phyloP scores from a whole-genome alignment of 768 basidiomycete genomes.

The Sutorius australiensis region DNA sequence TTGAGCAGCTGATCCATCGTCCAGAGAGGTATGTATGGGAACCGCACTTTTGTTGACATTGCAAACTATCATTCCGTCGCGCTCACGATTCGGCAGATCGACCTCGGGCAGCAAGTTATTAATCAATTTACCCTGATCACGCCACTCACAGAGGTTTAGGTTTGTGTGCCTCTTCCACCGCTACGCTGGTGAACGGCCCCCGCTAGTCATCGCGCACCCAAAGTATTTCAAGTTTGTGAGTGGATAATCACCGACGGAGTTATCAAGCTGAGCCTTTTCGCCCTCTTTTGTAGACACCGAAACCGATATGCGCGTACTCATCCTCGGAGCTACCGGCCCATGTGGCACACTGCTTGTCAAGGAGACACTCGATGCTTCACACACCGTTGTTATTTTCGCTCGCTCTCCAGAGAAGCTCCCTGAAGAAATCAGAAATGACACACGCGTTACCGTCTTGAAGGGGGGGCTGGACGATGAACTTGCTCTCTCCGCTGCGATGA shows the following conservation, averaged over 20 bases:
- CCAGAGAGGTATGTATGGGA: neutral
- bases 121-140: neutral
- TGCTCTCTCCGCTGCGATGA: conserved; percentile 47
- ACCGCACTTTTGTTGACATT: neutral
- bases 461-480: conserved; percentile 54
- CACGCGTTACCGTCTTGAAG: conserved; percentile 46
- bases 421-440: conserved; percentile 41
- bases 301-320: conserved; percentile 47
- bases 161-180: neutral
- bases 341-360: conserved; percentile 55
- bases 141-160: neutral
- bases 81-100: neutral
- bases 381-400: conserved; percentile 56
- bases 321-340: conserved; percentile 71
- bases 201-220: neutral
- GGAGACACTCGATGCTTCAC: conserved; percentile 43
- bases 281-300: conserved; percentile 1
- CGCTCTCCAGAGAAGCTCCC: conserved; percentile 64
- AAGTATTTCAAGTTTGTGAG: neutral
- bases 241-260: neutral
- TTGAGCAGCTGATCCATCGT: neutral
- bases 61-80: neutral
- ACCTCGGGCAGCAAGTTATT: neutral
- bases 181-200: neutral
- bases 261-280: neutral